phyloP scores from a whole-genome alignment of 495 filamentous ascomycete genomes.

The Symbiotaphrina buchneri region DNA sequence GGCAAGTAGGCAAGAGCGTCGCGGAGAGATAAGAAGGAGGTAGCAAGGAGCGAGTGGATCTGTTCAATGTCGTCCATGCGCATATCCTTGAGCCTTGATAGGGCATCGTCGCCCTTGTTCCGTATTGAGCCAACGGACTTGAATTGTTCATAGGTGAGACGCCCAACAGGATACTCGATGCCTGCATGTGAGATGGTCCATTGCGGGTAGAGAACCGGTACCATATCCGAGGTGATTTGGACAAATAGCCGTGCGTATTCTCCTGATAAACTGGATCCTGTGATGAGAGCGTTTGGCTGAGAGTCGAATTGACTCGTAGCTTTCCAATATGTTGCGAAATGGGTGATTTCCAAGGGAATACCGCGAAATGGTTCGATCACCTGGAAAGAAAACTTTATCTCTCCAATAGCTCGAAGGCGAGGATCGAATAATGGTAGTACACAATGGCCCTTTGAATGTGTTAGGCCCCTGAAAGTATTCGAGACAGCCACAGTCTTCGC shows the following conservation, averaged over 20 bases:
- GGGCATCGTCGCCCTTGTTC: conserved; percentile 16
- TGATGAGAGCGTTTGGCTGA: conserved; percentile 67
- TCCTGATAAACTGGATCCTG: conserved; percentile 82
- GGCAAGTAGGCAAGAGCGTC: conserved; percentile 57
- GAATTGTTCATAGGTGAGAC: conserved; percentile 55
- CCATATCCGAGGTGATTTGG: conserved; percentile 67
- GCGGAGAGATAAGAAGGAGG: conserved; percentile 48
- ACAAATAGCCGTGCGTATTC: conserved; percentile 83
- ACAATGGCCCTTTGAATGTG: conserved; percentile 57
- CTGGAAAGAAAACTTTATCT: conserved; percentile 81
- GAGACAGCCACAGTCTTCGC: conserved; percentile 84
- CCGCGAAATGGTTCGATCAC: conserved; percentile 93
- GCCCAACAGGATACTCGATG: conserved; percentile 59
- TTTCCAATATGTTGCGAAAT: conserved; percentile 99
- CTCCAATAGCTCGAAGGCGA: conserved; percentile 77
- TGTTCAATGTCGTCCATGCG: conserved; percentile 26
- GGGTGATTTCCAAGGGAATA: conserved; percentile 83
- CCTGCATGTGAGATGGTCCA: conserved; percentile 62
- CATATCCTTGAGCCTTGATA: conserved; percentile 16
- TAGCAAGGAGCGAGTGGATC: conserved; percentile 44
- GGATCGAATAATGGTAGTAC: conserved; percentile 83
- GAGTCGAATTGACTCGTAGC: conserved; percentile 78
- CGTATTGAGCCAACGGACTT: conserved; percentile 33
- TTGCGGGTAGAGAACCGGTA: conserved; percentile 66
- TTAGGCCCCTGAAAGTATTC: conserved; percentile 50